Evolutionary conservation across 2,329 filamentous ascomycete species (phyloP).

Genomic region (Botrytis elliptica): DNA sequence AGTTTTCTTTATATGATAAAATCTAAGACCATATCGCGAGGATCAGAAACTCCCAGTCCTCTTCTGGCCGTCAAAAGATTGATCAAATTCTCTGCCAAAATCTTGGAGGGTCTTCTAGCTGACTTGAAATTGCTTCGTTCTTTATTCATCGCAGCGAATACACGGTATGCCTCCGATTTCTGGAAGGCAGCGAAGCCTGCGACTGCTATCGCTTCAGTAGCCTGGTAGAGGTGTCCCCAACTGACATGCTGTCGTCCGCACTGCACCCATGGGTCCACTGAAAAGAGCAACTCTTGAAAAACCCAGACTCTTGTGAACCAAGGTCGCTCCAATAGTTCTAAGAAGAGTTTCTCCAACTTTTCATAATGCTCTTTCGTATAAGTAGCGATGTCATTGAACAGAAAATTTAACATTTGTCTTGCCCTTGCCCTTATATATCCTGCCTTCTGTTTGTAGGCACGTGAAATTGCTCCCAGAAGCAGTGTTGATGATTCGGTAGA

Average conservation of each 20-base stretch:
- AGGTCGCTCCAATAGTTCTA: background rate
- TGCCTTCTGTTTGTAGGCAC: accelerated
- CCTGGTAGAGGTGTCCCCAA: background rate
- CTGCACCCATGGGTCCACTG: background rate
- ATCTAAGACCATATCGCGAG: background rate
- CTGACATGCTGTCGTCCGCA: background rate
- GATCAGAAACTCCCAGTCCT: background rate
- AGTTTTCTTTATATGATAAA: background rate
- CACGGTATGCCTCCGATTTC: accelerated
- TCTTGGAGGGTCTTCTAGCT: background rate
- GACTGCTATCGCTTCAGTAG: accelerated
- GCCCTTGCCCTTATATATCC: no score
- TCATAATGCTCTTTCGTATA: accelerated
- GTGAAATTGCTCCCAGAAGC: background rate
- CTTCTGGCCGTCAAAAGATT: background rate
- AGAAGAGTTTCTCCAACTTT: background rate
- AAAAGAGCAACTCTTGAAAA: background rate
- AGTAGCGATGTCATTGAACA: background rate
- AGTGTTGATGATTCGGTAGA: background rate
- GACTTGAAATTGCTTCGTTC: no score
- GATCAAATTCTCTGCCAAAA: no score
- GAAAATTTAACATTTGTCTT: no score
- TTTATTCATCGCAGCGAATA: background rate
- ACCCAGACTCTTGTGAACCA: background rate
- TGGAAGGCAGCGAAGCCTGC: no score